phyloP scores from a whole-genome alignment of 192 early-diverging fungal genomes.

The Entomortierella chlamydospora region DNA sequence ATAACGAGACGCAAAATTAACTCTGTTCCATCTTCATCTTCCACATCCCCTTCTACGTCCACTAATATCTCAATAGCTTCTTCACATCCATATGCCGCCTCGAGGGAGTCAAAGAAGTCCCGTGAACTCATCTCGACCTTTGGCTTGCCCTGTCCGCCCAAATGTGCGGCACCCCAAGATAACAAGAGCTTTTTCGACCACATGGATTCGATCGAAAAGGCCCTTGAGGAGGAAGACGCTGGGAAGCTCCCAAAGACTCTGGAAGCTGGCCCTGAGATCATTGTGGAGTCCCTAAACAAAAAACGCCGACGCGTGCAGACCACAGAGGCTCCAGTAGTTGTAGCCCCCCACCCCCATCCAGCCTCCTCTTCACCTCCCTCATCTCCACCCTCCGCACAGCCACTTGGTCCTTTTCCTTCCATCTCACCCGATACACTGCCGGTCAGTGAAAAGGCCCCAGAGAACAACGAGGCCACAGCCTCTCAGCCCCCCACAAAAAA shows the following conservation, averaged over 20 bases:
- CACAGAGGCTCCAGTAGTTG: too few relatives aligned
- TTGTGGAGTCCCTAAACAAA: constrained; percentile 27
- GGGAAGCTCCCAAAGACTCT: constrained; percentile 13
- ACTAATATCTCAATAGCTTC: background rate
- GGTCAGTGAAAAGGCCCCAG: too few relatives aligned
- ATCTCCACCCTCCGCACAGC: too few relatives aligned
- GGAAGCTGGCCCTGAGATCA: constrained; percentile 7
- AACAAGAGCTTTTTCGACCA: background rate
- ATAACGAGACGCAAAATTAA: background rate
- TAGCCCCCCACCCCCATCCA: too few relatives aligned
- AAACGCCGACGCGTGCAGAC: constrained; percentile 7
- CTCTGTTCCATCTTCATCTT: background rate
- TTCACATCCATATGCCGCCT: background rate
- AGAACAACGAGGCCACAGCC: too few relatives aligned
- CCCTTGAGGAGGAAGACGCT: constrained; percentile 15
- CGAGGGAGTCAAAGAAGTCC: background rate
- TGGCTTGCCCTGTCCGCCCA: background rate
- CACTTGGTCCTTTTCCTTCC: too few relatives aligned
- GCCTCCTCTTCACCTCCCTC: too few relatives aligned
- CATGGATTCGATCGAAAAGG: background rate
- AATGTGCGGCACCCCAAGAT: background rate
- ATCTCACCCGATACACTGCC: too few relatives aligned
- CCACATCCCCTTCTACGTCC: background rate
- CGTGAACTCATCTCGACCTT: constrained; percentile 6
- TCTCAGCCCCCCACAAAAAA: too few relatives aligned